A percentile compares a stretch with the other conserved stretches of the same genome.
Conservation (phyloP, 495 filamentous ascomycete genomes). For the Penicillium longicatenatum region DNA sequence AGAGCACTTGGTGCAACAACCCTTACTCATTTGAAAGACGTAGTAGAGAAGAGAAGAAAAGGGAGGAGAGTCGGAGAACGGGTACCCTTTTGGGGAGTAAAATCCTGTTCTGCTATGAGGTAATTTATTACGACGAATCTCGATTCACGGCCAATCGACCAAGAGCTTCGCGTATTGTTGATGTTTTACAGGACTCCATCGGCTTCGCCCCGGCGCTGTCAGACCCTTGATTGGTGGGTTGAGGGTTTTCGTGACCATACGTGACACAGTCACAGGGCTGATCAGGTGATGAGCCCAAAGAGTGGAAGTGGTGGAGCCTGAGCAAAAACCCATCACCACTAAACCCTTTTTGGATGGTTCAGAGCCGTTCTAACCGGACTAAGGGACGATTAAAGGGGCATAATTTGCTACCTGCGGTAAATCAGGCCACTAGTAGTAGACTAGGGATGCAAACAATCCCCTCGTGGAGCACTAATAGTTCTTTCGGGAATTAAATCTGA, state of each 20-base stretch:
- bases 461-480: not conserved
- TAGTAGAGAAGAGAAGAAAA: not conserved
- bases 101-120: slow-evolving; percentile 21
- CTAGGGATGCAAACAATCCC: not conserved
- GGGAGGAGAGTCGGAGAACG: not conserved
- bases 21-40: slow-evolving; percentile 5
- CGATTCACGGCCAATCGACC: not conserved
- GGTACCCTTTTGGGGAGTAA: slow-evolving; percentile 4
- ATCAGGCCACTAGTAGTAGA: not conserved
- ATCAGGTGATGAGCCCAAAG: slow-evolving; percentile 5
- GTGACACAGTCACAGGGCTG: slow-evolving; percentile 17
- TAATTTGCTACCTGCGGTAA: not conserved
- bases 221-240: slow-evolving; percentile 9
- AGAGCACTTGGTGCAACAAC: slow-evolving; percentile 1
- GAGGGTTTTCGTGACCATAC: slow-evolving; percentile 5
- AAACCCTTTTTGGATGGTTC: not conserved
- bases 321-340: not conserved
- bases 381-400: too few species aligned
- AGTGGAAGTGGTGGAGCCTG: too few species aligned
- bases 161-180: not conserved
- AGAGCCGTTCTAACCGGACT: not conserved
- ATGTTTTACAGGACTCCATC: not conserved
- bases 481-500: not conserved
- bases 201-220: not conserved
- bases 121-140: slow-evolving; percentile 25